phyloP scores from a whole-genome alignment of 306 rosid genomes.

The Prunus mongolica region DNA sequence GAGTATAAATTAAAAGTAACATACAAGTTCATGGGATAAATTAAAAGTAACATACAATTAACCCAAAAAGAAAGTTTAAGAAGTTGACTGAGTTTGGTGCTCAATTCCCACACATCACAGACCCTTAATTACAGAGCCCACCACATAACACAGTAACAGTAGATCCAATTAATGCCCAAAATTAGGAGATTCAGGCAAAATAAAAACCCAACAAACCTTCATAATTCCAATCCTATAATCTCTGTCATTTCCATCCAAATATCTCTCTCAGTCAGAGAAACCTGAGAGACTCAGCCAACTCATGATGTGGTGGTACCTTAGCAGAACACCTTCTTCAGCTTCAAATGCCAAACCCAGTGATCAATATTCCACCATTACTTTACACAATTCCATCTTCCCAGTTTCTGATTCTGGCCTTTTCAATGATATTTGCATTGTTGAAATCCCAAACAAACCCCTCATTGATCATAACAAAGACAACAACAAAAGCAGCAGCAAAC shows the following conservation, averaged over 20 bases:
- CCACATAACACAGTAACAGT: neutral
- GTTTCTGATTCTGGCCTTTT: conserved; percentile 4
- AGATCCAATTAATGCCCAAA: neutral
- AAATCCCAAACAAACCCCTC: neutral
- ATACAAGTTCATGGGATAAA: no score
- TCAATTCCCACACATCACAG: neutral
- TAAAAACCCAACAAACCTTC: neutral
- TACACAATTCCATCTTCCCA: neutral
- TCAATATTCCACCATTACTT: neutral
- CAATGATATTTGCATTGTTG: conserved; percentile 5
- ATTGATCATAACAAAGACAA: neutral
- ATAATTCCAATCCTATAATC: neutral
- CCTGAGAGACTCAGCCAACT: neutral
- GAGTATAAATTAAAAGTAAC: no score
- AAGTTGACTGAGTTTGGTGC: neutral
- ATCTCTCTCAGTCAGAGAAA: neutral
- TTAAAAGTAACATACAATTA: no score
- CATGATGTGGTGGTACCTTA: neutral
- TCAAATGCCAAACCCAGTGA: neutral
- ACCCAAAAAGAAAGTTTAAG: no score
- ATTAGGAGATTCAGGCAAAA: neutral
- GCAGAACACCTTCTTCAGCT: conserved; percentile 12
- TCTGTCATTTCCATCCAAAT: neutral
- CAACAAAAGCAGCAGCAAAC: neutral
- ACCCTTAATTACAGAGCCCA: neutral